Base-by-base conservation (phyloP, 75 land plant genomes). In the Pinus taeda region DNA sequence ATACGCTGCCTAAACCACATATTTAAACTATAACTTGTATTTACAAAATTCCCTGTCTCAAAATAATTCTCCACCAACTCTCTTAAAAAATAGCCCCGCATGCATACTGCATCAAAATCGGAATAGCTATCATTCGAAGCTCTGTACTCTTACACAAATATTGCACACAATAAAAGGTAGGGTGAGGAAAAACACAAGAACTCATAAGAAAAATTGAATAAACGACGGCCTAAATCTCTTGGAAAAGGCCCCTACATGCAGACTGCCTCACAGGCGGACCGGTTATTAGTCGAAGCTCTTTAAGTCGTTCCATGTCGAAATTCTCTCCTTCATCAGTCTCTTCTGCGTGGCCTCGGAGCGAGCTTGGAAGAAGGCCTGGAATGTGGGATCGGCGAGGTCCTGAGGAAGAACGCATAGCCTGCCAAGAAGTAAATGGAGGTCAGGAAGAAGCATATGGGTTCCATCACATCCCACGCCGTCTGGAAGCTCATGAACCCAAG, bases 401-500 rank as follows among this genome's bases (percentile, higher is more conserved):
- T 74, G 26, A 95, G 80, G 76, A 93, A 95, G 84, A 91, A 93
- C 29, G 73, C 78, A 71, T 90, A 93, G 59, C 88, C 92, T 1
- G 80, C 77, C 4, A 86, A 83, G 73, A 90, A 81, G 71, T 88
- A 86, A 57, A 81, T 57, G 1, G 88, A 86, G 56, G 95, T 85
- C 30, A 84, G 80, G 70, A 82, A 95, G 87, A 91, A 94, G 76
- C 90, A 91, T 21, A 94, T 81, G 67, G 97, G 97, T 83, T 94
- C 97, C 95, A 94, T 94, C 18, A 94, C 91, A 74, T 94, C 95
- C 95, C 97, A 79, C 66, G 74, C 55, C 18, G 89, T 86, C 71
- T 90, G 91, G 56, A 79, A 42, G 64, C 78, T 70, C 11, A 90
- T 20, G 17, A 83, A 71, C 22, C 83, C 87, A 24, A 93, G 83